Base-by-base conservation (phyloP, 306 rosid species). In the Vigna hirtella region DNA sequence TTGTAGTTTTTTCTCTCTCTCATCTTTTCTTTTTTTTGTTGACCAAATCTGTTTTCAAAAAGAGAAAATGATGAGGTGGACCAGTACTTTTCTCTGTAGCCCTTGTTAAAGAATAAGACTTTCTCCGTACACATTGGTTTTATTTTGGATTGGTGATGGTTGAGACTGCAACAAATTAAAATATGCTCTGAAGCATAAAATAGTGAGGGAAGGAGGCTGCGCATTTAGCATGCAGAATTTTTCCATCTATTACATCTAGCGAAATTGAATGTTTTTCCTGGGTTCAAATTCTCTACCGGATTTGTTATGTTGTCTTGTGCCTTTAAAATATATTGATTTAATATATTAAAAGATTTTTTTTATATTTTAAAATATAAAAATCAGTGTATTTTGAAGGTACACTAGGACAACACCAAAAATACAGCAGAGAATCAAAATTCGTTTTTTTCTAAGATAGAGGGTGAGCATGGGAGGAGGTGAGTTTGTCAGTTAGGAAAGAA, bases 81-180 rank as follows among this genome's bases (percentile, higher is more conserved):
- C 26, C 18, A 9, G 49, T 22, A 20, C 34, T 30, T 48, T 73
- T 59, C 47, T 66, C 32, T 73, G n/a, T 6, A 16, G 50, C 32
- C 32, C 28, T 15, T 47, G 70, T 9, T 76, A 61, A 68, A 51
- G 45, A 79, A 58, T 53, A 56, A 69, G 66, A 63, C 74, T 71
- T 63, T 14, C 32, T 76, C 55, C 8, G n/a, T 12, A 74, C 32
- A 49, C 22, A 52, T 65, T 74, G 62, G 74, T 71, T 47, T 66
- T 34, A 28, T 66, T 56, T 75, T 74, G 63, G 61, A 9, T 79
- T 50, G 38, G 68, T 34, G 70, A 17, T 24, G 34, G 59, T 51
- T 64, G 59, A 58, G 68, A 26, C 68, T 73, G 74, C 40, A 40
- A 26, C 9, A 72, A 79, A 22, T 50, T 13, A 52, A 36, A 3